Conservation (phyloP, 2,329 filamentous ascomycete genomes). For the Dichotomopilus funicola region DNA sequence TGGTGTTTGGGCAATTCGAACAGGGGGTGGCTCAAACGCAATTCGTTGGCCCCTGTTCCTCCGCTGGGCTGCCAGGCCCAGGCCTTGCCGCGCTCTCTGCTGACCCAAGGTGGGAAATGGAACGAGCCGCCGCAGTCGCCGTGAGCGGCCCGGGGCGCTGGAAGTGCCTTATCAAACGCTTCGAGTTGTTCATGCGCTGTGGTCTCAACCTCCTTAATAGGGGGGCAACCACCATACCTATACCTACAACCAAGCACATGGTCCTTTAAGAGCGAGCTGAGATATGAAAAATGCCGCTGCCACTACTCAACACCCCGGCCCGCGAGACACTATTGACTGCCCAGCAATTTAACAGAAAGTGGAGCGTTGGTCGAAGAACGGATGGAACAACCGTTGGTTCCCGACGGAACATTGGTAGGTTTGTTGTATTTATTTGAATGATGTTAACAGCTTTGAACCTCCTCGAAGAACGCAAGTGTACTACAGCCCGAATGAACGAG, state of each 20-base stretch:
- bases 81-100: neutral
- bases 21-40: neutral
- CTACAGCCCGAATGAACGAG: no score
- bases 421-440: no score
- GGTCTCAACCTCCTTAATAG: no score
- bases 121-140: neutral
- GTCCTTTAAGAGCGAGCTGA: no score
- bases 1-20: constrained; percentile 8
- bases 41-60: neutral
- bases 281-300: neutral
- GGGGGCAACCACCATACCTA: no score
- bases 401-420: no score
- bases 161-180: no score
- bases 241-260: no score
- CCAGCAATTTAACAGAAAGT: constrained; percentile 14
- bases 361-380: constrained; percentile 11
- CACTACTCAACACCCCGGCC: neutral
- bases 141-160: neutral
- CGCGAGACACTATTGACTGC: neutral
- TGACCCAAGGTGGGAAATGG: neutral
- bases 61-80: neutral
- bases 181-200: no score
- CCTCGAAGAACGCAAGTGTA: no score
- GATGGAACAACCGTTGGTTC: no score
- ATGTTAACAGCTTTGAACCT: no score